Evolutionary conservation across 208 protist genomes (phyloP).

Genomic region (Polymyxa betae): DNA sequence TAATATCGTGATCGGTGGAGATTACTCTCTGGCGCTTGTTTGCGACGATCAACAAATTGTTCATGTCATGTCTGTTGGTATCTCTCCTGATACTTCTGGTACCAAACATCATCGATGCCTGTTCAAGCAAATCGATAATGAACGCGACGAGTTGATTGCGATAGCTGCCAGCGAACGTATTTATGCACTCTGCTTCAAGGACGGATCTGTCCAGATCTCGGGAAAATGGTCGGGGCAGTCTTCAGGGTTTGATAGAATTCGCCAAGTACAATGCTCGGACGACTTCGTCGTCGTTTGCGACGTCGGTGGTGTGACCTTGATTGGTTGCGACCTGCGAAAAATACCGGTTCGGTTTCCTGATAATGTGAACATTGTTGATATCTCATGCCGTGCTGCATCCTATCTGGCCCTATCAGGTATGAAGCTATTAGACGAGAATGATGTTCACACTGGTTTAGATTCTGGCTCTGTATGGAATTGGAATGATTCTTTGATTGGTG

Average conservation of each 20-base stretch:
- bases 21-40: not conserved
- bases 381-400: not conserved
- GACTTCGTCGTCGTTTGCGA: not conserved
- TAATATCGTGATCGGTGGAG: not conserved
- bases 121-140: not conserved
- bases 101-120: not conserved
- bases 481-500: not conserved
- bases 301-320: not conserved
- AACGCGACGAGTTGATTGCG: not conserved
- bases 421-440: not conserved
- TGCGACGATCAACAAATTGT: not conserved
- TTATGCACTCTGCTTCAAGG: not conserved
- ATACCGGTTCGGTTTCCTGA: not conserved
- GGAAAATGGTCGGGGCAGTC: not conserved
- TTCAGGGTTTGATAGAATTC: not conserved
- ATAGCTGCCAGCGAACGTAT: not conserved
- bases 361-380: not conserved
- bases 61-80: not conserved
- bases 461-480: not conserved
- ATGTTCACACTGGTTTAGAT: not conserved
- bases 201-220: not conserved
- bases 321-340: not conserved
- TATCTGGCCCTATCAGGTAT: not conserved
- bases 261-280: not conserved
- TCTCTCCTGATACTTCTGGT: not conserved